Evolutionary conservation across 345 rosid genomes (phyloP).

Genomic region (Moricandia arvensis): DNA sequence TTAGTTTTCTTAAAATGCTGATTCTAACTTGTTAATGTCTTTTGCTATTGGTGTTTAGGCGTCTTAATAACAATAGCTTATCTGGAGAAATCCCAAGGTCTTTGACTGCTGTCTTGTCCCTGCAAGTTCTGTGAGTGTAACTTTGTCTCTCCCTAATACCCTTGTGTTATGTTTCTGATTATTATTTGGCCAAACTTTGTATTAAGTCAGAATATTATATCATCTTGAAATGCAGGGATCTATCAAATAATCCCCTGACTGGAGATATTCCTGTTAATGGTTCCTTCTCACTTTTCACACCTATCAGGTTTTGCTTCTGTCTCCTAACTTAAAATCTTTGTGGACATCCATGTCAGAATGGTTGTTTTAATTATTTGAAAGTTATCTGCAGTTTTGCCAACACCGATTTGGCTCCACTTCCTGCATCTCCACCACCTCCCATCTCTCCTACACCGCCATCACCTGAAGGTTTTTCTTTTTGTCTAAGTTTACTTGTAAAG

Average conservation of each 20-base stretch:
- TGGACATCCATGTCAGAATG: slow-evolving; percentile 16
- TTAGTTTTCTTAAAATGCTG: background rate
- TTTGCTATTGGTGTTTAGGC: slow-evolving; percentile 36
- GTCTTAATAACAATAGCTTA: slow-evolving; percentile 43
- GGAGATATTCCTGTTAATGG: slow-evolving; percentile 48
- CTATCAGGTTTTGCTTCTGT: slow-evolving; percentile 39
- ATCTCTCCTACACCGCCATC: slow-evolving; percentile 38
- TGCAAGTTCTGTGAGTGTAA: slow-evolving; percentile 46
- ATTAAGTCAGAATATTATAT: slow-evolving; percentile 16
- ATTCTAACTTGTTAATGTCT: background rate
- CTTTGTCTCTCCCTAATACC: slow-evolving; percentile 15
- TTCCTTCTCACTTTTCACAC: slow-evolving; percentile 44
- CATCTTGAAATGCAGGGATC: slow-evolving; percentile 36
- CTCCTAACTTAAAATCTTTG: background rate
- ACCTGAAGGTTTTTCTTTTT: slow-evolving; percentile 35
- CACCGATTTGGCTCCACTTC: slow-evolving; percentile 35
- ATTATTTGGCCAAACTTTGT: too few relatives aligned
- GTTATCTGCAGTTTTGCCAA: slow-evolving; percentile 37
- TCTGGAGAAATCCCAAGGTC: slow-evolving; percentile 46
- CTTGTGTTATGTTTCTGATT: slow-evolving; percentile 5
- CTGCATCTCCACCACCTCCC: slow-evolving; percentile 39
- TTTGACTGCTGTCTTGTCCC: slow-evolving; percentile 33
- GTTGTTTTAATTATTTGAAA: slow-evolving; percentile 19
- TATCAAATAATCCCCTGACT: slow-evolving; percentile 37
- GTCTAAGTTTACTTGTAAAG: background rate